Conservation (phyloP, 148 eudicot genomes). For the Pouteria glomerata region DNA sequence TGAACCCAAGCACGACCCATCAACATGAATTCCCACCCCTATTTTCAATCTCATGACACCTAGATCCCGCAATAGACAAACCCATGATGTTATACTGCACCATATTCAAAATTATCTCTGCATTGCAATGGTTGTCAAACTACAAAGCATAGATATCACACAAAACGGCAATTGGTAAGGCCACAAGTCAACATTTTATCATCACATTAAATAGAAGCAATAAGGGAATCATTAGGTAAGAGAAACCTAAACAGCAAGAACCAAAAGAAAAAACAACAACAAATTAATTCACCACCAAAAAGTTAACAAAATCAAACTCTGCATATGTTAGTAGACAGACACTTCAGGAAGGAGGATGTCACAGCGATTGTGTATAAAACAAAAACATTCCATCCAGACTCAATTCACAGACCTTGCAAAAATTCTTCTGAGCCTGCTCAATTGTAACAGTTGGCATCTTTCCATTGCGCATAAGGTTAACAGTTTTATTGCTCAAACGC, state of each 20-base stretch:
- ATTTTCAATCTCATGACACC: too few relatives aligned
- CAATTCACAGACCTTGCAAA: constrained; percentile 69
- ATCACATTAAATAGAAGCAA: neutral
- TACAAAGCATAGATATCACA: neutral
- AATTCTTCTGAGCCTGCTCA: constrained; percentile 98
- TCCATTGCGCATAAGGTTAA: constrained; percentile 93
- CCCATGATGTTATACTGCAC: too few relatives aligned
- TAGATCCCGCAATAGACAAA: too few relatives aligned
- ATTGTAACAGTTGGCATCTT: constrained; percentile 98
- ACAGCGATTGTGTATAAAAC: neutral
- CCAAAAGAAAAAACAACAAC: neutral
- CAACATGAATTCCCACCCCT: too few relatives aligned
- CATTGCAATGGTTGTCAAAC: neutral
- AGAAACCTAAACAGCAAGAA: neutral
- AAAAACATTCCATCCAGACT: constrained; percentile 1
- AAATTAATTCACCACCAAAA: constrained; percentile 6
- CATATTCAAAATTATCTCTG: neutral
- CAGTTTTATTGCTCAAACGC: constrained; percentile 96
- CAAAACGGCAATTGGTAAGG: neutral
- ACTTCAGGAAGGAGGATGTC: neutral
- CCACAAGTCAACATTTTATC: neutral
- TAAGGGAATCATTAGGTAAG: neutral
- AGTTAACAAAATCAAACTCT: neutral
- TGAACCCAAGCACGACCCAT: too few relatives aligned
- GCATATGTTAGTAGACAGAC: neutral